Evolutionary conservation across 768 basidiomycete genomes (phyloP).

Genomic region (Psilocybe sp.): DNA sequence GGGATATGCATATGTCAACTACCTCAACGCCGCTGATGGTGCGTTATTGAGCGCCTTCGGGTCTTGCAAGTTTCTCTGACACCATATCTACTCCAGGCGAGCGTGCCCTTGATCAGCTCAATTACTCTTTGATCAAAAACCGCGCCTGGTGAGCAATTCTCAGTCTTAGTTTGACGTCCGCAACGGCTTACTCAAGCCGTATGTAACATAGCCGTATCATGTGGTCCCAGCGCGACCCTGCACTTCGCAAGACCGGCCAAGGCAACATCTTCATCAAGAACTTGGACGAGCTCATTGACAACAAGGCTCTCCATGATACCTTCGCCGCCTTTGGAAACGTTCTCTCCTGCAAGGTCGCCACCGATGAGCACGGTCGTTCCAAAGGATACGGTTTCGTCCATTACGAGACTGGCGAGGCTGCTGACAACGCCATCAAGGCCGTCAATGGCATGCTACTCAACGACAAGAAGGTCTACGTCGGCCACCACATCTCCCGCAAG

Average conservation of each 20-base stretch:
- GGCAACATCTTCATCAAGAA: constrained; percentile 99
- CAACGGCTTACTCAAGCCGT: constrained; percentile 7
- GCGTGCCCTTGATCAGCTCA: constrained; percentile 97
- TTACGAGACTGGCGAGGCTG: constrained; percentile 96
- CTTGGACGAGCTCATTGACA: constrained; percentile 94
- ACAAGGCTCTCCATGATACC: constrained; percentile 99
- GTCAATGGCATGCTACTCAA: constrained; percentile 99
- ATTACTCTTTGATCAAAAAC: constrained; percentile 98
- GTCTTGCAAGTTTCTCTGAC: not conserved
- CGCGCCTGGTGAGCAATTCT: constrained; percentile 77
- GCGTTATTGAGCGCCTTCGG: constrained; percentile 21
- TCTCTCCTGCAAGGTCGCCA: constrained; percentile 98
- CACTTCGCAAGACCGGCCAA: constrained; percentile 98
- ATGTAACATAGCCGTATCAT: constrained; percentile 81
- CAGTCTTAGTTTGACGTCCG: constrained; percentile 9
- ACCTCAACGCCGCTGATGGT: constrained; percentile 94
- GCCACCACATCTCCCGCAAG: constrained; percentile 96
- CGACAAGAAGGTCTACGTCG: constrained; percentile 99
- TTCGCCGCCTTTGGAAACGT: constrained; percentile 99
- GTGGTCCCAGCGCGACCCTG: constrained; percentile 99
- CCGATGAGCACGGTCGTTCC: constrained; percentile 91
- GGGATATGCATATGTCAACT: constrained; percentile 99
- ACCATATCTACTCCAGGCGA: constrained; percentile 59
- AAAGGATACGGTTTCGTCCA: constrained; percentile 99
- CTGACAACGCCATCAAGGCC: constrained; percentile 93